Evolutionary conservation across 192 early-diverging fungal genomes (phyloP), one percentile per base, ranked within the genome.

Genomic region (Cetraspora pellucida): DNA sequence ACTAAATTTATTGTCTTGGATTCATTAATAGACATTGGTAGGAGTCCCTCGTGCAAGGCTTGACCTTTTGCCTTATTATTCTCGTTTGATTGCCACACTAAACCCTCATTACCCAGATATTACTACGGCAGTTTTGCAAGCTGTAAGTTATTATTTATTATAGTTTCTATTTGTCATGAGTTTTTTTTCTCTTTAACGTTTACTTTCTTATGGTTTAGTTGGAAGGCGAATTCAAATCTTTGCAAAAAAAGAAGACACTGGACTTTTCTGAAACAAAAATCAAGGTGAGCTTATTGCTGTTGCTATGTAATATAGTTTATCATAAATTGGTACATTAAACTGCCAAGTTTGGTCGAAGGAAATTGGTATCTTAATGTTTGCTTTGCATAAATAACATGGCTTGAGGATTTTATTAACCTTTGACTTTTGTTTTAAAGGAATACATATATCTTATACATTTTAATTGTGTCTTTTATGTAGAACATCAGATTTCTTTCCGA

Each of bases 61-160:
- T 37, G 96, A 95, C 59, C 77, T 98, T 16, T 80, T 99, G 19
- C 95, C 98, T 7, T 96, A 95, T 78, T 97, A 97, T 80, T 85
- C 93, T 13, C 89, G 98, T 1, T 80, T 99, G 71, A 91, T 98
- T 44, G 95, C 96, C 1, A 94, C 92, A 5, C 81, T 99, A 68
- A 86, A 91, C 68, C 91, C 87, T 11, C 96, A 93, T 80, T 93
- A 95, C 70, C 90, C 97, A 5, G 98, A 98, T 72, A 87, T 99
- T 74, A 90, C 90, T 47, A 86, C 87, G 9, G 78, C 82, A 9
- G 86, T 96, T 21, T 81, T 96, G 14, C 90, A 87, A 47, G 85
- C 89, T 58, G 87, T 91, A 64, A 77, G 80, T 73, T 46, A 43
- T 43, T 37, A n/a, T 79, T 52, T 60, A 21, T 46, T 21, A 65